Conservation (phyloP, 495 filamentous ascomycete genomes). For the Lasiosphaeria miniovina region DNA sequence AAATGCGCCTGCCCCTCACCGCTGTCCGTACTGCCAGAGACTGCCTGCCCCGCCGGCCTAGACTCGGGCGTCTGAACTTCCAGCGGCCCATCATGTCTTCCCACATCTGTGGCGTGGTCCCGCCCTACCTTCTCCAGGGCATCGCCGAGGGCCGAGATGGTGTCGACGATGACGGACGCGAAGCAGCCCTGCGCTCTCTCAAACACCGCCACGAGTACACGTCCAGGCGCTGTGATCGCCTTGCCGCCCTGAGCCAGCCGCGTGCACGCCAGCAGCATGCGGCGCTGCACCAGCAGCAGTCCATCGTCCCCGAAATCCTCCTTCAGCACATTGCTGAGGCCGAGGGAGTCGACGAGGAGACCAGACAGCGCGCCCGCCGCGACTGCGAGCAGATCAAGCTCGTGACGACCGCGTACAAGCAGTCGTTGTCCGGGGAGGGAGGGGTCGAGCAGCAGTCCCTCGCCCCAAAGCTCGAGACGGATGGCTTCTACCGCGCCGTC, state of each 20-base stretch:
- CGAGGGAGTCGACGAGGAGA: conserved; percentile 37
- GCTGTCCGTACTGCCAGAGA: background rate
- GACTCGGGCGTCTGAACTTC: background rate
- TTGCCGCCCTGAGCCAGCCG: conserved; percentile 29
- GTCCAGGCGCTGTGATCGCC: conserved; percentile 28
- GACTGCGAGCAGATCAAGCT: conserved; percentile 33
- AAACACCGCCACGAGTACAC: conserved; percentile 22
- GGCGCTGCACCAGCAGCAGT: conserved; percentile 11
- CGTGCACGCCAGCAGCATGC: conserved; percentile 7
- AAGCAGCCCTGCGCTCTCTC: conserved; percentile 28
- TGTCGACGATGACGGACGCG: conserved; percentile 24
- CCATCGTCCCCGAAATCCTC: conserved; percentile 37
- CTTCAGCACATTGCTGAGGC: conserved; percentile 36
- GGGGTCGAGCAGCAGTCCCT: conserved; percentile 8
- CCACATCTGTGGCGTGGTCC: conserved; percentile 36
- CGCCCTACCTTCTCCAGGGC: conserved; percentile 37
- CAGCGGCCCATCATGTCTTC: conserved; percentile 10
- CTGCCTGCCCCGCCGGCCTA: background rate
- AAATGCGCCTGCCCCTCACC: background rate
- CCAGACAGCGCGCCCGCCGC: conserved; percentile 28
- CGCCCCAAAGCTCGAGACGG: conserved; percentile 8
- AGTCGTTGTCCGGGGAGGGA: conserved; percentile 20
- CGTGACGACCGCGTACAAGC: conserved; percentile 30
- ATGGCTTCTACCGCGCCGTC: conserved; percentile 35
- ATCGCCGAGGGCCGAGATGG: conserved; percentile 29